A percentile compares a stretch with the other conserved stretches of the same genome.
Evolutionary conservation across 1,139 yeast species (phyloP).

Genomic region (Taphrina wiesneri): DNA sequence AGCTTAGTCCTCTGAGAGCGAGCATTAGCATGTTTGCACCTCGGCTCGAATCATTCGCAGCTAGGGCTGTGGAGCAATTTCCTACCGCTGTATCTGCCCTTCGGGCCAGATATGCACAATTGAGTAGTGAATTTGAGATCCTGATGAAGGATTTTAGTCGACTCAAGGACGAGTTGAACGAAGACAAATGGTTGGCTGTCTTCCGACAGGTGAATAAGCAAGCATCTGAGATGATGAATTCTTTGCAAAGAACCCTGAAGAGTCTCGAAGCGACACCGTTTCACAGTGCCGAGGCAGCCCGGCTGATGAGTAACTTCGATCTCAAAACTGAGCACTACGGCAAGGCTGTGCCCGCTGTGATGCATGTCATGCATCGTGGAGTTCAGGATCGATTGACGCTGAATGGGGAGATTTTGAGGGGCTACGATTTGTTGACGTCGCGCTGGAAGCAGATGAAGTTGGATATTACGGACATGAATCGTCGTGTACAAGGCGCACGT

Average conservation of each 20-base stretch:
- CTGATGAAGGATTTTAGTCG: background rate
- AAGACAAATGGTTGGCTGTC: slow-evolving; percentile 32
- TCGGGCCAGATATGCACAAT: background rate
- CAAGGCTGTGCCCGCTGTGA: slow-evolving; percentile 29
- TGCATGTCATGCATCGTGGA: slow-evolving; percentile 24
- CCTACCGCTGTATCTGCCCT: slow-evolving; percentile 16
- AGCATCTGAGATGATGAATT: slow-evolving; percentile 29
- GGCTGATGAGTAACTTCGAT: background rate
- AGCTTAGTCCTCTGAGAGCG: slow-evolving; percentile 22
- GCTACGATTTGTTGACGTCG: slow-evolving; percentile 8
- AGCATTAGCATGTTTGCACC: slow-evolving; percentile 21
- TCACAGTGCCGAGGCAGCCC: background rate
- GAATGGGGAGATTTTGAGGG: slow-evolving; percentile 25
- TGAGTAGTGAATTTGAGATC: background rate
- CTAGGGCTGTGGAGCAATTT: slow-evolving; percentile 14
- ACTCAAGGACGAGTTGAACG: slow-evolving; percentile 25
- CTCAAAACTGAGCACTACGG: slow-evolving; percentile 29
- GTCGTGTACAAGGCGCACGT: slow-evolving; percentile 9
- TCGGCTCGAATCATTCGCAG: slow-evolving; percentile 11
- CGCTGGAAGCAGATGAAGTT: slow-evolving; percentile 15
- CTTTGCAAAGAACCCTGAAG: slow-evolving; percentile 16
- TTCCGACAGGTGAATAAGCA: slow-evolving; percentile 29
- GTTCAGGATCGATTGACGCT: slow-evolving; percentile 19
- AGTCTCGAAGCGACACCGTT: slow-evolving; percentile 8
- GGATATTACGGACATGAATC: slow-evolving; percentile 8